Evolutionary conservation across 2,329 filamentous ascomycete species (phyloP), one percentile per base, ranked within the genome.

Genomic region (Arthrinium puccinioides): DNA sequence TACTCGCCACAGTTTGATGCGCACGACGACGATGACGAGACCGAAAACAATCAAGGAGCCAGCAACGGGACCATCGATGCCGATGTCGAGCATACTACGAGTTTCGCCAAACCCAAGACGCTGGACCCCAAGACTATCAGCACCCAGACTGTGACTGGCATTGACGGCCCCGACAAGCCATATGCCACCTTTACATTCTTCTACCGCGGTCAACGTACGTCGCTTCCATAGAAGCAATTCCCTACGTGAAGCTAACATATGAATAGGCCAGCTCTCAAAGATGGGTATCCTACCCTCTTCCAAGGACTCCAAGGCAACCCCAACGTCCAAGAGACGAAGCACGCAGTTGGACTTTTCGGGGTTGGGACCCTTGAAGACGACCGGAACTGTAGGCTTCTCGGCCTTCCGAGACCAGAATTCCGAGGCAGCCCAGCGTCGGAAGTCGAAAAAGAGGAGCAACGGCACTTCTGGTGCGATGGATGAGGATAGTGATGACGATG

Each of bases 181-280:
- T 98, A 95, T 63, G 92, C 92, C 4, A 83, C 86, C 8, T 98
- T 98, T 60, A 97, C 94, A 20, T 98, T 98, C 61, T 87, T 97
- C 64, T 98, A 98, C 60, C 79, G 92, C 43, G 92, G 92, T 59
- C 86, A 95, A 58, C 84, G 90, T 94, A 70, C 70, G 87, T 79
- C 27, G 16, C 24, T 39, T 2, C 4, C 14, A 10, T 18, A 6
- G n/a, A n/a, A n/a, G 10, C 11, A 20, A 15, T 9, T 5, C 8
- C 9, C 14, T 37, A 5, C 44, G 37, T 28, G 9, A 29, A 9
- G 11, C 51, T 57, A 46, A 53, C 38, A 18, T 21, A n/a, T 40
- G 5, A 36, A 19, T 47, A 94, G 88, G 87, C 36, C 92, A 98
- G 80, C 70, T 98, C 35, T 83, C 89, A 55, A 98, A 97, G 63